Evolutionary conservation across 1,284 basidiomycete species (phyloP), one percentile per base, ranked within the genome.

Genomic region (Pseudozyma sp.): DNA sequence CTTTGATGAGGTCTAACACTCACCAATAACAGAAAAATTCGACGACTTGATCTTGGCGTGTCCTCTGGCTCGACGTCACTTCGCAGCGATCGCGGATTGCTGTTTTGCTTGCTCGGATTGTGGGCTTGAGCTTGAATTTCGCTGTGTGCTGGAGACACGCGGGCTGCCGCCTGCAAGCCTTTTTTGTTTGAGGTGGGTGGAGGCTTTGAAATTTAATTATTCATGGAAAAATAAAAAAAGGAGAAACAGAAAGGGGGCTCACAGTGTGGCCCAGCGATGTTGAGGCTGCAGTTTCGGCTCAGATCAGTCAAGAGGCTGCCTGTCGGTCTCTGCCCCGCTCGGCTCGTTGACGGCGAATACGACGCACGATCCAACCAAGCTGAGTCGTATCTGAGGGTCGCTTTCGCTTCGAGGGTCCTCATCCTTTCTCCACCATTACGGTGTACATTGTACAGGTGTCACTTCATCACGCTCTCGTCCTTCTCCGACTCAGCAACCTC

Each of bases 31-130:
- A 14, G 1, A 4, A 11, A 17, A 9, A 10, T 4, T 37, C 9
- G 35, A 8, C 35, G 35, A 24, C 24, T 44, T 19, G 8, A 44
- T 3, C 24, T 24, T 24, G 14, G 7, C 16, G n/a, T 29, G 52
- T 19, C 24, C 19, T 42, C 8, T 34, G 37, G 19, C 10, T 54
- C 67, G 67, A 69, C 61, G 67, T 69, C 67, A 69, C 56, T 54
- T 14, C 39, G 67, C 67, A 69, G 67, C 61, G 56, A 64, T 64
- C 61, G 61, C 45, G 35, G 24, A 10, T 42, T 24, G 24, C 24
- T 16, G 6, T 17, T 31, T 37, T n/a, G 44, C 30, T n/a, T 24
- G 50, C 33, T 29, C 10, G 17, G 40, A n/a, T 17, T n/a, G 16
- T 11, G n/a, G 17, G 45, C 24, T 37, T 37, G 35, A 14, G 35